Evolutionary conservation across 164 flowering plant species (phyloP), one percentile per base, ranked within the genome.

Genomic region (Vitis labrusca): DNA sequence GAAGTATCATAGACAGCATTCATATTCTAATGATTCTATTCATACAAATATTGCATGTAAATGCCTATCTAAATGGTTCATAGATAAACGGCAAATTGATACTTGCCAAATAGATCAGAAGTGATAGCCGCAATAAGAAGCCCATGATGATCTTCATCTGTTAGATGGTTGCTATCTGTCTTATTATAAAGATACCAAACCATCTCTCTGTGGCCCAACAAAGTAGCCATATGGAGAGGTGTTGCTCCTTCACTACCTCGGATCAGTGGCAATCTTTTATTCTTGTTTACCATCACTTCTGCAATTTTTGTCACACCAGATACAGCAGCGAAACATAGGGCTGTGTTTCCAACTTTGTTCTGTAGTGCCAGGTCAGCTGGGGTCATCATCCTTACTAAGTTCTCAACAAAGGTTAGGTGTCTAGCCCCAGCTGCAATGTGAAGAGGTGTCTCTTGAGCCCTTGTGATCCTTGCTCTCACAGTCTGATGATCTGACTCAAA

Each of bases 351-450:
- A 8, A 37, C 29, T 27, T 47, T 62, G 62, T 78, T 72, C 44
- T 54, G 57, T 15, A 72, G 10, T 8, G 64, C 75, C 15, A 82
- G 48, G 15, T 82, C 80, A 5, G 61, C 67, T 0, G 11, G 10
- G 0, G 8, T 47, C 80, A 79, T 71, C 66, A n/a, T 0, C 2
- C 58, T 61, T 10, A 83, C 77, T 30, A 78, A 68, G 50, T 74
- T 63, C 58, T 73, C 52, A 5, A 80, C 82, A 44, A 83, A 80
- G 1, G 3, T 14, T 0, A 59, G 10, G 8, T 61, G 74, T 32
- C 30, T 76, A 2, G 78, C 72, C 8, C 70, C 85, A 13, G 78
- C 82, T 6, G 80, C 85, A 52, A 81, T 61, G 47, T 81, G 85
- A 27, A 81, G 80, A 30, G 66, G 73, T 6, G 76, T 81, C 3